Conservation (phyloP, 2,329 filamentous ascomycete species). For the Xylaria digitata region DNA sequence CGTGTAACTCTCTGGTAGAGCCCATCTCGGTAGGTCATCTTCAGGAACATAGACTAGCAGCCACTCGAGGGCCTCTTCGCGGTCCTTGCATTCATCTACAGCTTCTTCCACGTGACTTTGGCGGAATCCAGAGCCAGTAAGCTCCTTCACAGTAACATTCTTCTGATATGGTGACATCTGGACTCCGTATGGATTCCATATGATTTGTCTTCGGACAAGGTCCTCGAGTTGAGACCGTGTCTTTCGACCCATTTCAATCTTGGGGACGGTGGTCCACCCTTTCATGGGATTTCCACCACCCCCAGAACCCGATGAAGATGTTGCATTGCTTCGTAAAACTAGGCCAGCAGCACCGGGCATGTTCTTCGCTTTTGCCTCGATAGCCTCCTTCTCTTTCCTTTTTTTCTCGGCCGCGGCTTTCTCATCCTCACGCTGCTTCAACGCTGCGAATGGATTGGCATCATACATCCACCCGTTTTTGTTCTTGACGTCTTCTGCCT, state of each 20-base stretch:
- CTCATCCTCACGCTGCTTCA: slow-evolving; percentile 82
- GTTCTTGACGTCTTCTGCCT: slow-evolving; percentile 81
- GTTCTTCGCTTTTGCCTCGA: slow-evolving; percentile 74
- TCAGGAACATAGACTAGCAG: slow-evolving; percentile 96
- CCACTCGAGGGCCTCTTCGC: slow-evolving; percentile 95
- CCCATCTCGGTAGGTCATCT: slow-evolving; percentile 94
- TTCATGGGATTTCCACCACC: slow-evolving; percentile 65
- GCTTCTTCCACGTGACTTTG: slow-evolving; percentile 90
- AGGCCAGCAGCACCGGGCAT: slow-evolving; percentile 69
- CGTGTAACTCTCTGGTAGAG: slow-evolving; percentile 89
- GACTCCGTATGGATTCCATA: slow-evolving; percentile 88
- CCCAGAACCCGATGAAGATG: slow-evolving; percentile 49
- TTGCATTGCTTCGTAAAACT: slow-evolving; percentile 61
- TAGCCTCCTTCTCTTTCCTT: slow-evolving; percentile 74
- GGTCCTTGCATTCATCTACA: slow-evolving; percentile 85
- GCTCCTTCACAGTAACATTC: slow-evolving; percentile 74
- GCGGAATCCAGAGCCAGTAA: slow-evolving; percentile 86
- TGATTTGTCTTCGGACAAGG: slow-evolving; percentile 78
- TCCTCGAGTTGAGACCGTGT: slow-evolving; percentile 83
- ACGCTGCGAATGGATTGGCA: slow-evolving; percentile 88
- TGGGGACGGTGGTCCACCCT: slow-evolving; percentile 86
- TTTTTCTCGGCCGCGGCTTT: slow-evolving; percentile 83
- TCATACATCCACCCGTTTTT: slow-evolving; percentile 93
- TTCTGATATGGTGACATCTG: slow-evolving; percentile 70
- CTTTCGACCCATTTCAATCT: slow-evolving; percentile 90